Evolutionary conservation across 2,329 filamentous ascomycete species (phyloP).

Genomic region (Dothiorella sarmentorum): DNA sequence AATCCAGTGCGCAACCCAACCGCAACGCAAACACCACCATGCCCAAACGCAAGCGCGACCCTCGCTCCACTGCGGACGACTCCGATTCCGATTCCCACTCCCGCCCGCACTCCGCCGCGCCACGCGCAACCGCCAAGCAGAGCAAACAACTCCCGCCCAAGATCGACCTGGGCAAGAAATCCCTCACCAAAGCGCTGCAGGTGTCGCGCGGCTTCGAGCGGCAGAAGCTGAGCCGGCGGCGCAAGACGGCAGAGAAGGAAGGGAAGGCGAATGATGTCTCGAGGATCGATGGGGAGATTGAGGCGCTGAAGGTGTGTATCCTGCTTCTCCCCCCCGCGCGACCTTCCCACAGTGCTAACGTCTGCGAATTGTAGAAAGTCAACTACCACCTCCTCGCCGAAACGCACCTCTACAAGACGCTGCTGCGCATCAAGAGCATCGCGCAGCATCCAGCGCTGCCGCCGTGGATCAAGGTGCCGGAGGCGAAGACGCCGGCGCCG

Average conservation of each 20-base stretch:
- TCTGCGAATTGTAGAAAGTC: conserved; percentile 41
- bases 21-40: conserved; percentile 21
- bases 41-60: conserved; percentile 38
- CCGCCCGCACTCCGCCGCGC: conserved; percentile 20
- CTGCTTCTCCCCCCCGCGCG: no score
- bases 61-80: conserved; percentile 19
- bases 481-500: conserved; percentile 33
- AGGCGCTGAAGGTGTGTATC: conserved; percentile 54
- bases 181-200: conserved; percentile 66
- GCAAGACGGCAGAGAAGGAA: conserved; percentile 48
- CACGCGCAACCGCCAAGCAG: background rate
- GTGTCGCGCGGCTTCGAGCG: conserved; percentile 72
- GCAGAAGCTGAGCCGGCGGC: conserved; percentile 66
- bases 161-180: conserved; percentile 54
- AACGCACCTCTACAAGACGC: conserved; percentile 55
- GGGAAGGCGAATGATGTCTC: conserved; percentile 50
- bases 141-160: conserved; percentile 32
- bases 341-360: no score
- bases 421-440: conserved; percentile 57
- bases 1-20: background rate
- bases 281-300: conserved; percentile 62
- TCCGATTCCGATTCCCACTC: conserved; percentile 20
- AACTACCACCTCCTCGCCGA: conserved; percentile 50
- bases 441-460: conserved; percentile 49
- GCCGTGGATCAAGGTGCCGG: conserved; percentile 35